phyloP scores from a whole-genome alignment of 2,329 filamentous ascomycete genomes.

The Lecanicillium sp. region DNA sequence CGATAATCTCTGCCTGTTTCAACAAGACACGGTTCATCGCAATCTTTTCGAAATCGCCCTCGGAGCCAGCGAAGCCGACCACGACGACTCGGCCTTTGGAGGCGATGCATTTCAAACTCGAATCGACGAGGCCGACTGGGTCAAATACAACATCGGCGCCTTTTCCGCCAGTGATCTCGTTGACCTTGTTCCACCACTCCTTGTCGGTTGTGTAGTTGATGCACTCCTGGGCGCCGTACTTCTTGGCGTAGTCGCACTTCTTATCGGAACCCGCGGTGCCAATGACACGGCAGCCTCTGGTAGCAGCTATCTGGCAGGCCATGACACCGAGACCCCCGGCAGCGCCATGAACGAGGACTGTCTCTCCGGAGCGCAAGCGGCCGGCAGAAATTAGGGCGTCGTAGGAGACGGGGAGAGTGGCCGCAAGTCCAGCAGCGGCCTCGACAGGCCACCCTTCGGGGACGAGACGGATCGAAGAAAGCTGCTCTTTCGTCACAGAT shows the following conservation, averaged over 20 bases:
- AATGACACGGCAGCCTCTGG: conserved; percentile 46
- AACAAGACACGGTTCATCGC: conserved; percentile 49
- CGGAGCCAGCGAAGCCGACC: conserved; percentile 51
- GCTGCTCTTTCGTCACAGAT: conserved; percentile 28
- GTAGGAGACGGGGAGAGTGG: conserved; percentile 48
- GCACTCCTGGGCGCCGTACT: conserved; percentile 34
- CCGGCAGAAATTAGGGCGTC: conserved; percentile 40
- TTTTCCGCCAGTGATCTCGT: conserved; percentile 37
- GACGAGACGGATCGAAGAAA: conserved; percentile 32
- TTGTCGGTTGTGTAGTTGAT: conserved; percentile 32
- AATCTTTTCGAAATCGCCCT: conserved; percentile 47
- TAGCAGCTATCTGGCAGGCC: conserved; percentile 50
- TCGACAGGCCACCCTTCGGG: conserved; percentile 39
- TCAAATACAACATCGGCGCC: conserved; percentile 55
- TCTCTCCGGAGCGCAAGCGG: conserved; percentile 38
- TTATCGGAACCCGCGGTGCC: conserved; percentile 42
- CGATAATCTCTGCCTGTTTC: conserved; percentile 46
- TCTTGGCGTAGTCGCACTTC: conserved; percentile 37
- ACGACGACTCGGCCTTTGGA: conserved; percentile 50
- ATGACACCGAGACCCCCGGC: conserved; percentile 50
- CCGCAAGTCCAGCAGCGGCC: conserved; percentile 47
- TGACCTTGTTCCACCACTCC: conserved; percentile 46
- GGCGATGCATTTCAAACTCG: conserved; percentile 46
- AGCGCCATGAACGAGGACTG: conserved; percentile 49
- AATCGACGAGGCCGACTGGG: conserved; percentile 49